Base-by-base conservation (phyloP, 2,329 filamentous ascomycete species). In the Trichophyton schoenleinii region DNA sequence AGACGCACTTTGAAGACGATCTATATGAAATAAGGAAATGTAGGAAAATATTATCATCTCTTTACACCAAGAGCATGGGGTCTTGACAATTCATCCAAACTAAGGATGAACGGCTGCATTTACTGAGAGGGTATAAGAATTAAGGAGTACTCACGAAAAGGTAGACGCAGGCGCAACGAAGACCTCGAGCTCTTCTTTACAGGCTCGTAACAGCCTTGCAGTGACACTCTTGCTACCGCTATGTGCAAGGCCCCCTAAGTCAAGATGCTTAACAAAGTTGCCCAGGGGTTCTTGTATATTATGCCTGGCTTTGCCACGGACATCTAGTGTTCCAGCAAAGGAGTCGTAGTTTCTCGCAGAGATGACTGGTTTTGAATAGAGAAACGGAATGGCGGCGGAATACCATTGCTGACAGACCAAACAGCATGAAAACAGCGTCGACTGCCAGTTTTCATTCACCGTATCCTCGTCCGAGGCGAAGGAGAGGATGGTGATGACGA, bases 141-240 rank as follows among this genome's bases (percentile, higher is more conserved):
- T 22, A 11, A 9, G 53, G 57, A n/a, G 20, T 44, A 71, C 76
- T 68, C 66, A 78, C 75, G 79, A 79, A 66, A 86, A 85, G 3
- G 79, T 80, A 3, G 80, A 76, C 63, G 81, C 80, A 0, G 83
- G 83, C 0, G 83, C 82, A 55, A 79, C 69, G 67, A 85, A 85
- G n/a, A 72, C 69, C 63, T 80, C 74, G 18, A 86, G 68, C 38
- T 1, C 73, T 77, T 4, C 71, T 69, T 63, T 81, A 84, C 0
- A 81, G 78, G 58, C 81, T 74, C 25, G 80, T 77, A 2, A 86
- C 72, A 6, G 86, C 36, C 82, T 77, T 20, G 82, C 80, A 0
- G 83, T 85, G 8, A 78, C 70, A 58, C 80, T 81, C 65, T 81
- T 83, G 61, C 76, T 80, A 63, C 81, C 80, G 65, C 85, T 80